phyloP scores from a whole-genome alignment of 176 grass and related monocot species.

The Ananas comosus region DNA sequence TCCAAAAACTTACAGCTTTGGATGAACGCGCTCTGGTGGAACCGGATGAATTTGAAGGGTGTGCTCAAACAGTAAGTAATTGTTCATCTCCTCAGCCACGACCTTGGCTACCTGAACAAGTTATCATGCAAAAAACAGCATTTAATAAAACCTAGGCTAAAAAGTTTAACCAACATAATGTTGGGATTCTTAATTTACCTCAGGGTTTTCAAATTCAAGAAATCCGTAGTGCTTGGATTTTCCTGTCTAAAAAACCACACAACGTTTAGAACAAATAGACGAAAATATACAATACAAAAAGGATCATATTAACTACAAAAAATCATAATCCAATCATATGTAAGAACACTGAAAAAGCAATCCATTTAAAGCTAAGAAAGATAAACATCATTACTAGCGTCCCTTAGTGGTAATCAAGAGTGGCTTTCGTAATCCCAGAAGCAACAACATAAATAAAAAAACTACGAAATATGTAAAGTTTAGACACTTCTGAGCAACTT shows the following conservation, averaged over 20 bases:
- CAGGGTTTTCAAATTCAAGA: constrained; percentile 85
- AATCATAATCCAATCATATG: too few relatives aligned
- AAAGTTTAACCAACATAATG: not conserved
- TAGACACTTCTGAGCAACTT: not conserved
- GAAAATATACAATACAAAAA: not conserved
- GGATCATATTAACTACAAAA: too few relatives aligned
- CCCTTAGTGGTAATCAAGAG: too few relatives aligned
- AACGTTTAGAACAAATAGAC: constrained; percentile 14
- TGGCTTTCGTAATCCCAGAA: too few relatives aligned
- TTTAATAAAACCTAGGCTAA: not conserved
- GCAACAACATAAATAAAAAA: too few relatives aligned
- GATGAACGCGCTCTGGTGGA: constrained; percentile 57
- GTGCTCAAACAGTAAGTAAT: constrained; percentile 86
- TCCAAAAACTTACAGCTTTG: constrained; percentile 52
- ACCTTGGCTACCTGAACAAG: constrained; percentile 67
- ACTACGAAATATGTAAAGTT: too few relatives aligned
- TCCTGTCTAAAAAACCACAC: constrained; percentile 50
- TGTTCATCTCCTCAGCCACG: constrained; percentile 83
- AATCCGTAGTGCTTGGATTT: constrained; percentile 96
- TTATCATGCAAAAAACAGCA: constrained; percentile 3
- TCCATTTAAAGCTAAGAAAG: too few relatives aligned
- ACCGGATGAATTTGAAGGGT: constrained; percentile 59
- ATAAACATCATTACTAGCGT: too few relatives aligned
- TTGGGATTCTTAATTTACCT: constrained; percentile 18
- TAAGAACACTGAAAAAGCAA: too few relatives aligned